Percentiles rank a stretch among this genome's conserved stretches.
These are phyloP conservation scores for Malassezia psittaci DNA, from an alignment of 1,284 basidiomycete species.

Conservation along the genomic window DNA sequence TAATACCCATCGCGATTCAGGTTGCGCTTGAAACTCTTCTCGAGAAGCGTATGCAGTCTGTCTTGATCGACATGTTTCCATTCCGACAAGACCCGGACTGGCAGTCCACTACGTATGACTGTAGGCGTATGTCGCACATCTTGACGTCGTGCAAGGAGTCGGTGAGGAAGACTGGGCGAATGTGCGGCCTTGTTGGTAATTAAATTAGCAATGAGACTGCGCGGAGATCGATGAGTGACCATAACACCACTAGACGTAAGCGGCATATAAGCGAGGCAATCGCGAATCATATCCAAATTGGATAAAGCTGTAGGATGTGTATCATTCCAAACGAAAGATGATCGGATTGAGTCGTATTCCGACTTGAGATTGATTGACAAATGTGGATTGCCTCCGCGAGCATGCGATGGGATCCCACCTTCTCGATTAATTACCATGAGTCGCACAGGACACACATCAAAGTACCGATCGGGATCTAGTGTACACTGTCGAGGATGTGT, in stretches of 20 bases:
- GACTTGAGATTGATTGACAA: conserved; percentile 86
- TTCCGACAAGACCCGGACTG: conserved; percentile 65
- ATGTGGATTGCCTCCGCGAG: conserved; percentile 84
- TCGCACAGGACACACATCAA: conserved; percentile 57
- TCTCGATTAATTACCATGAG: conserved; percentile 96
- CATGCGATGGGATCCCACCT: conserved; percentile 94
- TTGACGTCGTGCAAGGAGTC: conserved; percentile 72
- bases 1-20: conserved; percentile 71
- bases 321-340: conserved; percentile 76
- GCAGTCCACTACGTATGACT: conserved; percentile 74
- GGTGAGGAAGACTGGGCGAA: conserved; percentile 85
- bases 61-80: conserved; percentile 61
- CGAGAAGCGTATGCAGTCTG: conserved; percentile 71
- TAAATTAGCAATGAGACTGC: conserved; percentile 86
- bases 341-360: conserved; percentile 73
- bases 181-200: conserved; percentile 98
- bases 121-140: conserved; percentile 86
- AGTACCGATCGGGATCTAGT: conserved; percentile 15
- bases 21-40: conserved; percentile 69
- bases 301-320: conserved; percentile 75
- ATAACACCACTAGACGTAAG: conserved; percentile 82
- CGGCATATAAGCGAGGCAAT: conserved; percentile 86
- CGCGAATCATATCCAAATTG: conserved; percentile 75
- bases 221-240: conserved; percentile 92
- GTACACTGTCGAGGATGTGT: background rate